Evolutionary conservation across 352 stramenopile species (phyloP), one percentile per base, ranked within the genome.

Genomic region (Phytophthora foliorum): DNA sequence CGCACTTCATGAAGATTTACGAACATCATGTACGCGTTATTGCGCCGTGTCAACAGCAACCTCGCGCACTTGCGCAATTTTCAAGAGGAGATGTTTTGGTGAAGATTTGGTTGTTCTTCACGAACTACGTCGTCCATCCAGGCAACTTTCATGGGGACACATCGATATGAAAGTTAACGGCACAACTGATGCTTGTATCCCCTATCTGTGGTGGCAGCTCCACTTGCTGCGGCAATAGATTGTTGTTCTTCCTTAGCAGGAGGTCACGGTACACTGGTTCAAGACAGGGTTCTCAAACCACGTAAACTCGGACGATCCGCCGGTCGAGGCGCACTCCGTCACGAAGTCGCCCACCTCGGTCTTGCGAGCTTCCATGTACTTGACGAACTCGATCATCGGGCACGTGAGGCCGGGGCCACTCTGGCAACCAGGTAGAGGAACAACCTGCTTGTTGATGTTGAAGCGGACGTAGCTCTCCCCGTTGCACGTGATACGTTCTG

Each of bases 371-470:
- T 64, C 63, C 64, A 89, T 83, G 49, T 81, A 77, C 54, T 74
- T 19, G 17, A 70, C 46, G 56, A 78, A 86, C 27, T 84, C 62
- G 36, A 74, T 66, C 5, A 89, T 39, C 7, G 78, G 69, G 25
- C 80, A 89, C 34, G 80, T 84, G 45, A 86, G 67, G 3, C 80
- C 80, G 0, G 80, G 80, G 27, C 80, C 80, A 17, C 61, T 77
- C 57, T 85, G 67, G 63, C 78, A 89, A 29, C 59, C 73, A 1
- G 57, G 57, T 16, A 86, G 69, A n/a, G 77, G 66, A 17, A 83
- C 72, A n/a, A 80, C 65, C 27, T 81, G 77, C 24, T 85, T 75
- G 58, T 86, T 89, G 46, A 86, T 71, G n/a, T 52, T 75, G 41
- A 86, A 74, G 60, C 77, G 80, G 25, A 86, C 75, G 61, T 74